These are phyloP conservation scores for Penicillium concentricum DNA, from an alignment of 2,329 filamentous ascomycete species.

Conservation along the genomic window DNA sequence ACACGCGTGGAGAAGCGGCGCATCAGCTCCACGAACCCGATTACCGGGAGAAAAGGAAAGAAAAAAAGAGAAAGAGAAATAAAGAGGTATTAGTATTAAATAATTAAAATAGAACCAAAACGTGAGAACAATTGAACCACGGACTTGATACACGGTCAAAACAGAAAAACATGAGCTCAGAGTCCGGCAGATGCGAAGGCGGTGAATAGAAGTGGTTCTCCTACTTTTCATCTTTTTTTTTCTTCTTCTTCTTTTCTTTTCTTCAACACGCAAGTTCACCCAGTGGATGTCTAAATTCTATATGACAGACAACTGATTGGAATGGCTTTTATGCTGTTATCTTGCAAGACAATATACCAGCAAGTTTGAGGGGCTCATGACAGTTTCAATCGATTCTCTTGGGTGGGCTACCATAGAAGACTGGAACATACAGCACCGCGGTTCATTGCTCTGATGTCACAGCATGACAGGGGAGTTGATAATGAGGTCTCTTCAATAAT, in stretches of 20 bases:
- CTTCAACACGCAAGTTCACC: constrained; percentile 31
- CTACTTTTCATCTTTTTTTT: constrained; percentile 20
- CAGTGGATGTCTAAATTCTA: constrained; percentile 28
- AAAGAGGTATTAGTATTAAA: constrained; percentile 11
- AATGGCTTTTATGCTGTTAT: constrained; percentile 21
- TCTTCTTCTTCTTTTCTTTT: constrained; percentile 13
- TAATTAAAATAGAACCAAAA: constrained; percentile 16
- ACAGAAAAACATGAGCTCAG: constrained; percentile 15
- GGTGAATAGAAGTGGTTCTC: constrained; percentile 8
- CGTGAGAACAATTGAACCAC: constrained; percentile 17
- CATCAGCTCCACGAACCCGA: constrained; percentile 25
- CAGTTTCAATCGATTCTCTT: constrained; percentile 23
- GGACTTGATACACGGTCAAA: constrained; percentile 13
- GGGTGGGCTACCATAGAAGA: constrained; percentile 49
- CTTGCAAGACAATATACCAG: constrained; percentile 45
- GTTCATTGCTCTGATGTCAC: constrained; percentile 5
- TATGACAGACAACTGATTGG: constrained; percentile 30
- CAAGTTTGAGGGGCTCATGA: constrained; percentile 50
- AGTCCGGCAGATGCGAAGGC: constrained; percentile 17
- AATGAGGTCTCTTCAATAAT: background rate
- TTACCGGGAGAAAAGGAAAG: constrained; percentile 6
- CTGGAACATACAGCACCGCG: constrained; percentile 38
- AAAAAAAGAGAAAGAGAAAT: background rate
- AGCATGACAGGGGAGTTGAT: background rate
- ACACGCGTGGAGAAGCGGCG: constrained; percentile 37